phyloP scores from a whole-genome alignment of 257 asterid species.

The Solanum virginianum region DNA sequence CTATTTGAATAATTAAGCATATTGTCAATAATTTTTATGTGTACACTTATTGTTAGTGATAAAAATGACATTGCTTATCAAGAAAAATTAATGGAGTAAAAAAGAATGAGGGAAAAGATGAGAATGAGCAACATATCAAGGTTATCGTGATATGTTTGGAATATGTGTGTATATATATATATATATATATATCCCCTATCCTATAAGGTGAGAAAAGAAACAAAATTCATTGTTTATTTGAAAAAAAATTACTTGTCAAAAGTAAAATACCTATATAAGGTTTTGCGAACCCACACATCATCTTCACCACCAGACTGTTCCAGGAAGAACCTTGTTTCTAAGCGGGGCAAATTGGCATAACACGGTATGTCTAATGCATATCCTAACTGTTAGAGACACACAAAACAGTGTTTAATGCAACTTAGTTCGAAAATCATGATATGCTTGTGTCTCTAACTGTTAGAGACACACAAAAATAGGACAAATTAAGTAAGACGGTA shows the following conservation, averaged over 20 bases:
- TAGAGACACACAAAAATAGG: not conserved
- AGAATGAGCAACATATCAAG: no score
- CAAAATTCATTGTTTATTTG: not conserved
- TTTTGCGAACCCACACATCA: slow-evolving; percentile 93
- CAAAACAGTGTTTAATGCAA: no score
- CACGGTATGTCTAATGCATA: slow-evolving; percentile 51
- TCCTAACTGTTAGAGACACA: slow-evolving; percentile 25
- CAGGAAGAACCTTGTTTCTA: slow-evolving; percentile 57
- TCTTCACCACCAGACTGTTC: slow-evolving; percentile 77
- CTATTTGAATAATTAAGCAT: no score
- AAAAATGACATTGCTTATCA: no score
- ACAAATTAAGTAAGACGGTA: not conserved
- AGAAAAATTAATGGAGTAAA: no score
- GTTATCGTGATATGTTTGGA: no score
- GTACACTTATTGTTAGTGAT: no score
- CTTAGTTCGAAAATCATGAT: no score
- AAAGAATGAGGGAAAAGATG: no score
- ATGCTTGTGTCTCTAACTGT: no score
- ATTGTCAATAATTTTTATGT: no score
- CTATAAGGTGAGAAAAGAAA: not conserved
- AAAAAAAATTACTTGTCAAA: not conserved
- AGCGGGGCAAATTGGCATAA: slow-evolving; percentile 62
- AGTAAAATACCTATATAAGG: slow-evolving; percentile 50
- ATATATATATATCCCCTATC: not conserved
- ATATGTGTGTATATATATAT: no score